Evolutionary conservation across 352 stramenopile species (phyloP).

Genomic region (Pythium insidiosum): DNA sequence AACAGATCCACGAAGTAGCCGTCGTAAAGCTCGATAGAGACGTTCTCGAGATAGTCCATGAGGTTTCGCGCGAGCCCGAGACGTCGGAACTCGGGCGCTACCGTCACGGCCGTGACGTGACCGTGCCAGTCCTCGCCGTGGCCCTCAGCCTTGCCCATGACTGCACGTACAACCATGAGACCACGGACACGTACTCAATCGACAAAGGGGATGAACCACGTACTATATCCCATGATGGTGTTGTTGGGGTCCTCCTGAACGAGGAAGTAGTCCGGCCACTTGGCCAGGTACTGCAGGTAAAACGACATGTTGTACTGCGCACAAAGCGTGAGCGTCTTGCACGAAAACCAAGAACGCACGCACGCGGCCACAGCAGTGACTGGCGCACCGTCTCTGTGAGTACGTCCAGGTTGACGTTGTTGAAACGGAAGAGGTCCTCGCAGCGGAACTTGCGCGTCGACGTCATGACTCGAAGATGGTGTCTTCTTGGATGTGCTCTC

Average conservation of each 20-base stretch:
- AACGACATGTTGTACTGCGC: conserved; percentile 94
- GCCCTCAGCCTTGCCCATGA: conserved; percentile 95
- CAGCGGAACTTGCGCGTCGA: conserved; percentile 94
- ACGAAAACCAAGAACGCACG: conserved; percentile 4
- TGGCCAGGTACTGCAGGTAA: conserved; percentile 96
- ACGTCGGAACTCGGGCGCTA: conserved; percentile 93
- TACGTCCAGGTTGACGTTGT: conserved; percentile 98
- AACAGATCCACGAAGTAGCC: conserved; percentile 99
- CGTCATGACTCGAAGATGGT: too few species aligned
- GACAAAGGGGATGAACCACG: conserved; percentile 7
- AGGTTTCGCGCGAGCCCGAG: conserved; percentile 89
- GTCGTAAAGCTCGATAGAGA: conserved; percentile 80
- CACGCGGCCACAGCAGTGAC: too few species aligned
- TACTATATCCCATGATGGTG: conserved; percentile 94
- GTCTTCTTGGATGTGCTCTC: too few species aligned
- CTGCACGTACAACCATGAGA: conserved; percentile 40
- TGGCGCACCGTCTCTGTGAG: conserved; percentile 91
- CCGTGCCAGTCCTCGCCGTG: conserved; percentile 94
- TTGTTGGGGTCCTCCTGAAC: conserved; percentile 90
- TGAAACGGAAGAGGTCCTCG: conserved; percentile 97
- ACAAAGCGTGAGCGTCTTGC: not conserved
- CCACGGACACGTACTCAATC: conserved; percentile 4
- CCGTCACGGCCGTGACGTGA: conserved; percentile 97
- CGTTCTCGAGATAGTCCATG: conserved; percentile 92
- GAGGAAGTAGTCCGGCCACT: conserved; percentile 96